phyloP scores from a whole-genome alignment of 257 asterid species.

The Scutellaria galericulata region DNA sequence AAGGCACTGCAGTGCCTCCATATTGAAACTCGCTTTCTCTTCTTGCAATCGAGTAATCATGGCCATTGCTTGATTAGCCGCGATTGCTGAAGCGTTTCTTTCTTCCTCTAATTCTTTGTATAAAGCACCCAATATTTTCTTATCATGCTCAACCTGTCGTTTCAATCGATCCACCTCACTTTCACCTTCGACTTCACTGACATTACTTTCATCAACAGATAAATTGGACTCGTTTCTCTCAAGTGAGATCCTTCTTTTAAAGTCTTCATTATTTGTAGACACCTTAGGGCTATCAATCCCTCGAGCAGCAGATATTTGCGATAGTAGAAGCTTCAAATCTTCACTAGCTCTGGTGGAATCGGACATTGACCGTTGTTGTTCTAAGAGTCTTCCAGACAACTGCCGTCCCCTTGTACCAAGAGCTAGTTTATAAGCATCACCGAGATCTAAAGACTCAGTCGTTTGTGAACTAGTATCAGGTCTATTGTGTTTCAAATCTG shows the following conservation, averaged over 20 bases:
- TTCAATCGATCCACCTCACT: constrained; percentile 63
- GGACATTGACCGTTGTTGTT: constrained; percentile 74
- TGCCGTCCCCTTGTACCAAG: constrained; percentile 68
- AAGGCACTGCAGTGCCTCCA: constrained; percentile 83
- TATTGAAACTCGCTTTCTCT: constrained; percentile 79
- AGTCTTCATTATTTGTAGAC: constrained; percentile 63
- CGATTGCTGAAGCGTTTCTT: constrained; percentile 82
- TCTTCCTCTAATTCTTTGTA: constrained; percentile 90
- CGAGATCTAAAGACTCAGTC: constrained; percentile 62
- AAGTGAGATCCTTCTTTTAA: constrained; percentile 65
- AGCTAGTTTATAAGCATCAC: constrained; percentile 84
- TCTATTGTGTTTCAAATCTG: constrained; percentile 47
- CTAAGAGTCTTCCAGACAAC: constrained; percentile 73
- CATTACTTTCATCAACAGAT: constrained; percentile 69
- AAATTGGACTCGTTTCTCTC: constrained; percentile 84
- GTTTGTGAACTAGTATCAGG: constrained; percentile 43
- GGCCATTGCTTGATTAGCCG: constrained; percentile 94
- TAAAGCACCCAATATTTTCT: constrained; percentile 56
- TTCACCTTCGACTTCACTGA: constrained; percentile 90
- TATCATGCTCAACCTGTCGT: constrained; percentile 85
- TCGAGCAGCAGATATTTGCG: constrained; percentile 73
- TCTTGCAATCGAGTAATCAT: constrained; percentile 92
- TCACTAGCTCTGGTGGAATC: constrained; percentile 73
- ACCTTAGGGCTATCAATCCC: constrained; percentile 69
- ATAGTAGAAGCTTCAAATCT: constrained; percentile 72